Evolutionary conservation across 2,329 filamentous ascomycete species (phyloP), one percentile per base, ranked within the genome.

Genomic region (Graphium sp.): DNA sequence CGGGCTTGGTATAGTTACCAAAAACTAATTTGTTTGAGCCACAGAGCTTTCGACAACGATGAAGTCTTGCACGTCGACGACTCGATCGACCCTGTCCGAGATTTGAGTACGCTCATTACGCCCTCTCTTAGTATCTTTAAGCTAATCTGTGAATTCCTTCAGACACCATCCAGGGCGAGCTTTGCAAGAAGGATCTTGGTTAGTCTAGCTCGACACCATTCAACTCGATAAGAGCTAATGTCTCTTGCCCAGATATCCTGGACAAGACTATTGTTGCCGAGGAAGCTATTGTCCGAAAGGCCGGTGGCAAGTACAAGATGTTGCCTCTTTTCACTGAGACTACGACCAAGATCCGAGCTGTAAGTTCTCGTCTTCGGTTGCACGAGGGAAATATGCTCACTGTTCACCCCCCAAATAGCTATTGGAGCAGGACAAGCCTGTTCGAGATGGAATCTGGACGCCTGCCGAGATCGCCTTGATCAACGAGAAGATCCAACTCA

Each of bases 1-100:
- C n/a, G n/a, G n/a, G n/a, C n/a, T n/a, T n/a, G n/a, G n/a, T n/a
- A n/a, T n/a, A n/a, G n/a, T n/a, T n/a, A n/a, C n/a, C n/a, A n/a
- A n/a, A n/a, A n/a, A n/a, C 31, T 34, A 22, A 35, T 22, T 7
- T 22, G 24, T 44, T 24, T 36, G n/a, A n/a, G n/a, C n/a, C n/a
- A 43, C 17, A 48, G 50, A 37, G 55, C 55, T 4, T 58, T 58
- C 31, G 55, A 58, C 24, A 58, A 58, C 28, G 50, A 58, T 30
- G 47, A 58, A 30, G 53, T 58, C 10, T 35, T 58, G 31, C 55
- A 58, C 24, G 55, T 58, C n/a, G 55, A 58, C 34, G 54, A 58
- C 38, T 56, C 52, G 6, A 54, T 58, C 29, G 55, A 58, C 36
- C 55, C 55, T 12, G 50, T 56, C 13, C 45, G 55, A 5, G 55